Conservation (phyloP, 129 eudicot genomes). For the Flaveria robusta region DNA sequence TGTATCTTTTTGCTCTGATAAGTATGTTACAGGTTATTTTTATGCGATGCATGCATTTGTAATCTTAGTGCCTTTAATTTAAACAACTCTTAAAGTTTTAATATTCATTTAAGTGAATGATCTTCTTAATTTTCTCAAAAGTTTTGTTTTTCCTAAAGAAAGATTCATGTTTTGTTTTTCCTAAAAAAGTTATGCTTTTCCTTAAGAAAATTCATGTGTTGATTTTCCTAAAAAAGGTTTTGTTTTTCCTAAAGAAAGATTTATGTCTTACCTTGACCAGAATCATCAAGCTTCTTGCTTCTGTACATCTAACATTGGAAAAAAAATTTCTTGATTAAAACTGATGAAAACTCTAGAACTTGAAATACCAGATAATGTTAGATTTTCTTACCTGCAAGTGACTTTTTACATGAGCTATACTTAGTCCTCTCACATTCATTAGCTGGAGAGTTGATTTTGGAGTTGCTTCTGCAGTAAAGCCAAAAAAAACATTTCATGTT, state of each 20-base stretch:
- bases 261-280: constrained; percentile 61
- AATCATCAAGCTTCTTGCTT: constrained; percentile 81
- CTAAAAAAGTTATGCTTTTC: no score
- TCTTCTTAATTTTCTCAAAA: not conserved
- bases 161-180: not conserved
- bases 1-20: not conserved
- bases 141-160: not conserved
- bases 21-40: not conserved
- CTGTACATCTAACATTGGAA: constrained; percentile 62
- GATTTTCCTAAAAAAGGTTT: not conserved
- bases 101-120: not conserved
- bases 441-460: constrained; percentile 80
- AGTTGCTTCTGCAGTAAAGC: constrained; percentile 65
- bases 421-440: constrained; percentile 88
- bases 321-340: constrained; percentile 11
- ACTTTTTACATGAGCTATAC: constrained; percentile 91
- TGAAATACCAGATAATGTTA: not conserved
- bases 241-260: not conserved
- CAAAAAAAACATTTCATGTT: constrained; percentile 23
- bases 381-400: constrained; percentile 70
- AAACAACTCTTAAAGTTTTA: not conserved
- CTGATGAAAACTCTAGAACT: not conserved
- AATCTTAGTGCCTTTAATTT: not conserved
- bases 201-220: no score
- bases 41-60: not conserved